Base-by-base conservation (phyloP, 306 rosid species). In the Potentilla sterilis region DNA sequence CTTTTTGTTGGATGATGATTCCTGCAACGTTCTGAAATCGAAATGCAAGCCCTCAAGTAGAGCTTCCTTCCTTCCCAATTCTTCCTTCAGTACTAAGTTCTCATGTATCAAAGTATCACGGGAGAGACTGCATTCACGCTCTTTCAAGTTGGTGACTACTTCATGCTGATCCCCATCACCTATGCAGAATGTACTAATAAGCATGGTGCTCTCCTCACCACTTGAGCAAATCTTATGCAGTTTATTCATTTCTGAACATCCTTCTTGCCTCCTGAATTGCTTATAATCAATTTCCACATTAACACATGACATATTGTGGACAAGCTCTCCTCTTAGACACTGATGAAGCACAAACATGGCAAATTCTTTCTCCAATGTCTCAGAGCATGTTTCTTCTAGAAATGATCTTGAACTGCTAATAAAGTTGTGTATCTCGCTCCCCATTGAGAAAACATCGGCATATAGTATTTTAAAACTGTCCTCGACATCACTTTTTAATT, bases 1-100 rank as follows among this genome's bases (percentile, higher is more conserved):
- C 82, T 78, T 90, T 57, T 79, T 85, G 85, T 80, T 90, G 75
- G 98, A 85, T 77, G 98, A 79, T 51, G 94, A 87, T 81, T 95
- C 98, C 83, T 95, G 98, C 88, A 92, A 86, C 84, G 89, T 79
- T 58, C 91, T 88, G 65, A 95, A 89, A 84, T 95, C 98, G 84
- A 95, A 95, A 80, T 87, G 89, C 85, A 92, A 84, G 42, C 98
- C 97, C 48, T 92, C 98, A 38, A 92, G 78, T 80, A 95, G 80
- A 81, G 83, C 88, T 75, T 84, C 88, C 74, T 92, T 95, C 88
- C 98, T 81, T 78, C 80, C 72, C 78, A 95, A 59, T 79, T 95
- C 98, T 70, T 86, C 86, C 77, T 78, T 86, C 65, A 95, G 87
- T 78, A 86, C 81, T 70, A 80, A 69, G 77, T 85, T 89, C 81